Conservation (phyloP, 495 filamentous ascomycete species). For the Cercophora samala region DNA sequence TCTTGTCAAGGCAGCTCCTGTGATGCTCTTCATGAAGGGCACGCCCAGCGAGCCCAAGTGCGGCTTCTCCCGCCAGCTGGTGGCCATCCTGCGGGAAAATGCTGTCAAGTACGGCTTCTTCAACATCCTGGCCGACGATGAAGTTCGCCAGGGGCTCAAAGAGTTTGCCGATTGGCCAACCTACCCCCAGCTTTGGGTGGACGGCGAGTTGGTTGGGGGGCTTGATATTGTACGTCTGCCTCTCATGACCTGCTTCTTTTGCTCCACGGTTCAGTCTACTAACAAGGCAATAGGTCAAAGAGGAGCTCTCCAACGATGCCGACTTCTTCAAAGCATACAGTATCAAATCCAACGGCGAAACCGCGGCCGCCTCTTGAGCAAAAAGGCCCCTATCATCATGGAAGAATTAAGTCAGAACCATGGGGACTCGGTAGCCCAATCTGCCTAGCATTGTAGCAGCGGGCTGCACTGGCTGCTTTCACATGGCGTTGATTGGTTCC, state of each 20-base stretch:
- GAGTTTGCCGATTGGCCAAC: constrained; percentile 96
- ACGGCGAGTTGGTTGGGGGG: constrained; percentile 82
- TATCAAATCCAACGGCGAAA: constrained; percentile 43
- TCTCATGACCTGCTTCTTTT: neutral
- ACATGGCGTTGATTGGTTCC: constrained; percentile 3
- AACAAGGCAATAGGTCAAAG: constrained; percentile 31
- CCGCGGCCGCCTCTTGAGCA: constrained; percentile 27
- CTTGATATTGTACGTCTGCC: constrained; percentile 82
- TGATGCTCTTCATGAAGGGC: constrained; percentile 97
- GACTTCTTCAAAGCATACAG: constrained; percentile 73
- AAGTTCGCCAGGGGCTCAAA: constrained; percentile 94
- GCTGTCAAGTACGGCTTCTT: constrained; percentile 97
- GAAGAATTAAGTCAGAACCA: neutral
- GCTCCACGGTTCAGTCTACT: neutral
- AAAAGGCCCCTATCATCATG: neutral
- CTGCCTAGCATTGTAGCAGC: neutral
- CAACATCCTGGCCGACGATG: constrained; percentile 96
- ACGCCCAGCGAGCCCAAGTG: constrained; percentile 90
- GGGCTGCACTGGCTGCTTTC: neutral
- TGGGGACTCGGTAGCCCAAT: neutral
- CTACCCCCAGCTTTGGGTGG: constrained; percentile 84
- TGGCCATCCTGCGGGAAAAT: constrained; percentile 77
- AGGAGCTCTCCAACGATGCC: constrained; percentile 41
- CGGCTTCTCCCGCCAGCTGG: constrained; percentile 88
- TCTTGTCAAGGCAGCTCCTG: constrained; percentile 88